Conservation (phyloP, 352 stramenopile species). For the Phytophthora citrophthora region DNA sequence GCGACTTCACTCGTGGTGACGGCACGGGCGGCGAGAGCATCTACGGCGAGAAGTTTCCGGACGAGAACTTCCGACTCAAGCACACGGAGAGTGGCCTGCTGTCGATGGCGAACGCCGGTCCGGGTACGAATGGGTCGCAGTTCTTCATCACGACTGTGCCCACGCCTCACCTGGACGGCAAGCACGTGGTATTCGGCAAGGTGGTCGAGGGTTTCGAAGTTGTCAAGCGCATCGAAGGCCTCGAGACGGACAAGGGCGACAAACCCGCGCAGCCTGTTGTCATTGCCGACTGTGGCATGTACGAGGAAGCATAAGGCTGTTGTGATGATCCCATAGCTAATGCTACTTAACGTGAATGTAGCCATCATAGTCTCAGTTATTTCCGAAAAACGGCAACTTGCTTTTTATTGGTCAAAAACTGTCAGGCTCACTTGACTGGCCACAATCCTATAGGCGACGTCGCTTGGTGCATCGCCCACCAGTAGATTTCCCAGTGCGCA, state of each 20-base stretch:
- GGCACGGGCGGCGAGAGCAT: conserved; percentile 96
- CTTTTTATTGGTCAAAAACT: conserved; percentile 45
- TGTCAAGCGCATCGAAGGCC: conserved; percentile 92
- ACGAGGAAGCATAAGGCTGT: conserved; percentile 30
- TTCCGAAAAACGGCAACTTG: conserved; percentile 2
- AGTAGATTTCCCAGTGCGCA: conserved; percentile 46
- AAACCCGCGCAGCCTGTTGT: conserved; percentile 93
- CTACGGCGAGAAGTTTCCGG: conserved; percentile 94
- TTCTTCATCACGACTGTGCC: conserved; percentile 96
- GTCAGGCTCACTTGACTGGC: conserved; percentile 34
- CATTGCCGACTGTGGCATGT: conserved; percentile 97
- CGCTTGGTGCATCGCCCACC: conserved; percentile 24
- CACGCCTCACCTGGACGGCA: conserved; percentile 97
- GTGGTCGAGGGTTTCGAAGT: conserved; percentile 92
- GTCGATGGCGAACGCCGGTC: conserved; percentile 97
- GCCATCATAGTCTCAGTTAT: conserved; percentile 18
- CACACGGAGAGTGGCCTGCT: conserved; percentile 95
- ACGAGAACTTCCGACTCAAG: conserved; percentile 99
- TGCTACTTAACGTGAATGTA: conserved; percentile 19
- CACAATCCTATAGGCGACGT: conserved; percentile 32
- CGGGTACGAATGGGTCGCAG: conserved; percentile 97
- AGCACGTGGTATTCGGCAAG: conserved; percentile 98
- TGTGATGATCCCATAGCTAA: not conserved
- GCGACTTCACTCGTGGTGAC: conserved; percentile 96
- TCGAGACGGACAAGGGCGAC: conserved; percentile 90